Base-by-base conservation (phyloP, 768 basidiomycete genomes). In the Tylopilus sp. region DNA sequence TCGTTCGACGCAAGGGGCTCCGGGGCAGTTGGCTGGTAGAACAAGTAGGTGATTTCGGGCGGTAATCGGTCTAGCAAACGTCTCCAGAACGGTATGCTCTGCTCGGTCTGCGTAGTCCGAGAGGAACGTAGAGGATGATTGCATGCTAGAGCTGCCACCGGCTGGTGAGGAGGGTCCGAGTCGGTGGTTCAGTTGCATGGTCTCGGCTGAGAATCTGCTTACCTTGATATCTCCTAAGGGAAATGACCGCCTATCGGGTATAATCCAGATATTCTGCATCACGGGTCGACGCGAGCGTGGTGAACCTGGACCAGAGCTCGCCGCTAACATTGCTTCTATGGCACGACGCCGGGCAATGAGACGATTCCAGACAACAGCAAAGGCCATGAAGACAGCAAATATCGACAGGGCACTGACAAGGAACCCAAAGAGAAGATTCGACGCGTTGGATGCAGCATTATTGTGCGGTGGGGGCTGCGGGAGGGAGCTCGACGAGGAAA, bases 291-390 rank as follows among this genome's bases (percentile, higher is more conserved):
- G 54, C 22, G 48, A n/a, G 16, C 30, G 50, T 16, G 33, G 57
- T 36, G 46, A 28, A 3, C 34, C 40, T 34, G 10, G 21, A 5
- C 53, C 38, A 4, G 42, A 13, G 22, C 21, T 57, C 16, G 25
- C 29, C 14, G 26, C 43, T 48, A 62, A 52, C 55, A 45, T 57
- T 14, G 56, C 57, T 1, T 71, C 68, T 31, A 71, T 70, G 2
- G 48, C 50, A 1, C 47, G 68, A 25, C 69, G 69, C 19, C 69
- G 62, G 3, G 49, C 33, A 21, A 70, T 58, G n/a, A 70, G 70
- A 38, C 70, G 69, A 37, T 65, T 70, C 69, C 69, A 70, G 45
- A 66, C 40, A 4, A 70, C 50, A 8, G 68, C 70, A 50, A 51
- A 53, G 12, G 52, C 45, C 64, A 71, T 67, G 51, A 70, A 71